Base-by-base conservation (phyloP, 305 asterid genomes). In the Fraxinus sp. region DNA sequence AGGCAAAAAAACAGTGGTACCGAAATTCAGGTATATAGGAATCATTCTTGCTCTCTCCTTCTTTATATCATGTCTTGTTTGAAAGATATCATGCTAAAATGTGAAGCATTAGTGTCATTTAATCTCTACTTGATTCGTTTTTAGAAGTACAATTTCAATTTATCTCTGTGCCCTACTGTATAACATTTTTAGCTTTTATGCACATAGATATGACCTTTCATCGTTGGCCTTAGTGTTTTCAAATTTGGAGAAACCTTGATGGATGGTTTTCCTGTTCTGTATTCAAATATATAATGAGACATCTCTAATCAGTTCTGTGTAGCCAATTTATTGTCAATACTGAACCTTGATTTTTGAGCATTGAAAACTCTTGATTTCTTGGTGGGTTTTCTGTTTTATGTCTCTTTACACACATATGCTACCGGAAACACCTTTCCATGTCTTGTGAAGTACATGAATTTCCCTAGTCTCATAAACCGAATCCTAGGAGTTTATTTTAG, bases 1-100 rank as follows among this genome's bases (percentile, higher is more conserved):
- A 87, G 98, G 83, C 99, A 96, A 85, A 91, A 88, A 86, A 83
- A 85, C 77, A 93, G 92, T 77, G 98, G 97, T 85, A 93, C 98
- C 75, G 99, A 94, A 88, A 91, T 96, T 89, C 99, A 96, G 97
- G 99, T 93, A 86, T 78, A 80, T 73, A 24, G 18, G 79, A 20
- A 55, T 39, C 35, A 39, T 84, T 70, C 64, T 79, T 33, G 44
- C 59, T 79, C 28, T 57, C 76, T 44, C 64, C 35, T 74, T 9
- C 44, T 83, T 59, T 77, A 22, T 30, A 11, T 28, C 79, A 70
- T 14, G 20, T 74, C 46, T 77, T 77, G 28, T 75, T 59, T 84
- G 76, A 8, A 59, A 55, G 52, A 66, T n/a, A 75, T 39, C 87
- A 83, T 18, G 36, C 75, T 78, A 86, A 30, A 44, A 79, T 84